Evolutionary conservation across 2,329 filamentous ascomycete genomes (phyloP).

Genomic region (Cladobotryum mycophilum): DNA sequence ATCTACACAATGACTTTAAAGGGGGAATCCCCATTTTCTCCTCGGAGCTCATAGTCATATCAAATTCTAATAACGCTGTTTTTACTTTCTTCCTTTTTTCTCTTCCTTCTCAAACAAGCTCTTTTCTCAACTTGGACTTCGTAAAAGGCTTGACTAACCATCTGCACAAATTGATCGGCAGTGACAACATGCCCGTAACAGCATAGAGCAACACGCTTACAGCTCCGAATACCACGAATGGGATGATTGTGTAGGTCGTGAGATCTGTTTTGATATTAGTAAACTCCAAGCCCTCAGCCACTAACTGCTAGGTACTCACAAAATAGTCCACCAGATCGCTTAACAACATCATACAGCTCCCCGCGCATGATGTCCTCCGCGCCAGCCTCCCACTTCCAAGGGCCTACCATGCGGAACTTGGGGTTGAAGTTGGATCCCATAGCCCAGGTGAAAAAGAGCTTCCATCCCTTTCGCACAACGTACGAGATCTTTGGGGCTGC

Average conservation of each 20-base stretch:
- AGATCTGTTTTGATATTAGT: slow-evolving; percentile 24
- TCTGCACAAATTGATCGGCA: background rate
- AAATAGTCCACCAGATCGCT: slow-evolving; percentile 29
- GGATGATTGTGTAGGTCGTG: slow-evolving; percentile 30
- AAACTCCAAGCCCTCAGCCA: background rate
- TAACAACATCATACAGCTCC: slow-evolving; percentile 36
- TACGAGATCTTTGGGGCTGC: slow-evolving; percentile 33
- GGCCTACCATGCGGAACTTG: slow-evolving; percentile 41
- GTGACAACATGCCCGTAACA: background rate
- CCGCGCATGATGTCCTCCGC: slow-evolving; percentile 33
- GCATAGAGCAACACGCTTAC: slow-evolving; percentile 25
- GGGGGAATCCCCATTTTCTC: no score
- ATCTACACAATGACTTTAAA: no score
- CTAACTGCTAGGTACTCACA: slow-evolving; percentile 28
- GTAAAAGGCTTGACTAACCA: background rate
- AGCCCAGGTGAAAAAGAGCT: slow-evolving; percentile 38
- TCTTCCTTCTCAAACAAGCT: background rate
- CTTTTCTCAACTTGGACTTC: background rate
- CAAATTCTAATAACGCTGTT: no score
- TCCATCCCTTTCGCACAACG: slow-evolving; percentile 30
- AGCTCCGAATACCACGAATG: slow-evolving; percentile 29
- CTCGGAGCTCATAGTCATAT: no score
- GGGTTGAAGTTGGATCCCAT: slow-evolving; percentile 44
- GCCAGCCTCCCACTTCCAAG: slow-evolving; percentile 33
- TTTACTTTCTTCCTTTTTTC: background rate